Conservation (phyloP, 352 stramenopile species). For the Globisporangium polare region DNA sequence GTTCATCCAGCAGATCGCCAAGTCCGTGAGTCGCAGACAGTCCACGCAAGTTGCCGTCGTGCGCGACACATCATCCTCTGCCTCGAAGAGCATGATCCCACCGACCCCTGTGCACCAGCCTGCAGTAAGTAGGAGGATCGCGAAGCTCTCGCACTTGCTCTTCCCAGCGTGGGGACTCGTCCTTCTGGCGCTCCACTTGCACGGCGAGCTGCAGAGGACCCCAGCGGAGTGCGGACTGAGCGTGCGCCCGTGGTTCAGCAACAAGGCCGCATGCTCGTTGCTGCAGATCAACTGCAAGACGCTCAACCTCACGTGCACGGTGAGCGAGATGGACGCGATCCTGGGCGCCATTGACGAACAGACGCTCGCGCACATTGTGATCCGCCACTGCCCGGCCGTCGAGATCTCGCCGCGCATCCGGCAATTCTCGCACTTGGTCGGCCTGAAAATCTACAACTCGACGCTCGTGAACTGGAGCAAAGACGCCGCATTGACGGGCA, state of each 20-base stretch:
- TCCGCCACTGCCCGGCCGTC: conserved; percentile 34
- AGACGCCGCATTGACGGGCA: conserved; percentile 22
- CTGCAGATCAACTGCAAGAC: conserved; percentile 23
- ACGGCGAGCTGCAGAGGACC: not conserved
- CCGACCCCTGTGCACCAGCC: conserved; percentile 6
- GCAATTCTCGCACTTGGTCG: conserved; percentile 26
- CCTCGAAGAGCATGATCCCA: not conserved
- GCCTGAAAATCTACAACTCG: conserved; percentile 42
- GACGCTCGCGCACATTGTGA: conserved; percentile 23
- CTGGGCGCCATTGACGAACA: conserved; percentile 20
- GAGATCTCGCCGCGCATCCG: conserved; percentile 26
- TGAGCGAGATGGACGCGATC: conserved; percentile 14
- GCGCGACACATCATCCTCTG: not conserved
- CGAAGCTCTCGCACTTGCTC: conserved; percentile 6
- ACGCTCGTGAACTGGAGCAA: conserved; percentile 26
- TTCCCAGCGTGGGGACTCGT: conserved; percentile 21
- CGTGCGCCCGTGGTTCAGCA: conserved; percentile 26
- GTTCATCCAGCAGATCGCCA: not conserved
- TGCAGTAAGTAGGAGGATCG: not conserved
- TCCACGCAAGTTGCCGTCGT: not conserved
- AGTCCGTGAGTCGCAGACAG: not conserved
- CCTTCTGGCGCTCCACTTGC: conserved; percentile 22
- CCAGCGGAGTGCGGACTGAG: conserved; percentile 21
- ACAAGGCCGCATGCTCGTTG: conserved; percentile 21
- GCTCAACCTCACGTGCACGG: conserved; percentile 8